Evolutionary conservation across 2,329 filamentous ascomycete genomes (phyloP), one percentile per base, ranked within the genome.

Genomic region (Penicillium sp.): DNA sequence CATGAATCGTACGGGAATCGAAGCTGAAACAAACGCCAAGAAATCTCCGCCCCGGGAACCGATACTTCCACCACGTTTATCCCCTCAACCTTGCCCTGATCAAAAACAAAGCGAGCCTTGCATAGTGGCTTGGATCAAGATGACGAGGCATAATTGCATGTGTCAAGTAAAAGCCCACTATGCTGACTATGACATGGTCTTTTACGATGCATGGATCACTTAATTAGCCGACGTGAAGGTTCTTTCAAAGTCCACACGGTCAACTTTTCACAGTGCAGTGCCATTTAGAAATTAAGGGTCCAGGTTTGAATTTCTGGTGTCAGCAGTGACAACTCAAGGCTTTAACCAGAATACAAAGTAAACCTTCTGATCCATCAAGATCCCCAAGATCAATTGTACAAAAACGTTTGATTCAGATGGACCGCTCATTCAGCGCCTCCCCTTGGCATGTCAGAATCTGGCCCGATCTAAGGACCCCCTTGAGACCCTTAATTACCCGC

Each of bases 21-120:
- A 44, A 45, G 38, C 35, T 55, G 53, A 55, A 55, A 55, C 53
- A 45, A 26, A 28, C 38, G 53, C 53, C 53, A 55, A 55, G 53
- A 35, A 44, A 33, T 19, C 37, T 28, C 38, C 38, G 37, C 24
- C n/a, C 38, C 33, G 13, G n/a, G 7, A 17, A 12, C 13, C 40
- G 13, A 42, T 42, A 4, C 40, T 13, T 44, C 38, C 13, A 15
- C 26, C 37, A 55, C 38, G 7, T 13, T 13, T 28, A 19, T 55
- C n/a, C 26, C 26, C 37, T 24, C 26, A 17, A 45, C n/a, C 53
- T 38, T 30, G 53, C 26, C 17, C 13, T 55, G 12, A 55, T 55
- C 15, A 44, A 30, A 22, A 17, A 15, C 17, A n/a, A 30, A 33
- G 38, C 2, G 8, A 45, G 12, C 38, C 26, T 42, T 44, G 26